Conservation (phyloP, 176 grass and related monocot genomes). For the Juncus inflexus region DNA sequence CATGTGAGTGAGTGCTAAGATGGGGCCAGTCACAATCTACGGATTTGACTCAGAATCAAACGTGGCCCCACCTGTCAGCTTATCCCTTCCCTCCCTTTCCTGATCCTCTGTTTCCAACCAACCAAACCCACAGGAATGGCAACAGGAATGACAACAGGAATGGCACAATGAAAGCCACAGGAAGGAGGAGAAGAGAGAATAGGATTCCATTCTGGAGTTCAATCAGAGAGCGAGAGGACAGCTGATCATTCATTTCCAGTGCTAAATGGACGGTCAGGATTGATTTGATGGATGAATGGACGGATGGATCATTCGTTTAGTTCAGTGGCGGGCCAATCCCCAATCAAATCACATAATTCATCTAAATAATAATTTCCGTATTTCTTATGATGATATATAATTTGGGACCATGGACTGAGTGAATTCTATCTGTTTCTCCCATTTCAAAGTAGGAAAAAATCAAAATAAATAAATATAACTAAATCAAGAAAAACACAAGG, state of each 20-base stretch:
- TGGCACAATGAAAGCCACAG: not conserved
- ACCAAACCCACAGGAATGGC: no score
- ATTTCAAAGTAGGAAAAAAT: not conserved
- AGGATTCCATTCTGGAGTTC: not conserved
- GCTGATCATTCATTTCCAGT: not conserved
- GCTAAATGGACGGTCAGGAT: no score
- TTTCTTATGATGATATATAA: constrained; percentile 4
- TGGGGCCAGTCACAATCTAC: no score
- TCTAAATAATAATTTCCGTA: not conserved
- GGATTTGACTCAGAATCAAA: no score
- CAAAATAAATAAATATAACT: not conserved
- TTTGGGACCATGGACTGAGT: not conserved
- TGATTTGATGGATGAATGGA: no score
- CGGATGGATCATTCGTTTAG: constrained; percentile 1
- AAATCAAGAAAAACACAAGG: not conserved
- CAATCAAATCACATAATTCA: constrained; percentile 15
- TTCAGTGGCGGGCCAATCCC: constrained; percentile 12
- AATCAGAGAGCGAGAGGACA: not conserved
- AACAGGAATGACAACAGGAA: no score
- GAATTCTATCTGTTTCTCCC: not conserved
- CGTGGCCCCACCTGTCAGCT: no score
- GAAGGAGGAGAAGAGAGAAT: not conserved
- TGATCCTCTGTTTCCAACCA: no score
- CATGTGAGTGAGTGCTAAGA: constrained; percentile 14
- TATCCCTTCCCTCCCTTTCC: no score